Evolutionary conservation across 495 filamentous ascomycete genomes (phyloP), one percentile per base, ranked within the genome.

Genomic region (Xylaria palmicola): DNA sequence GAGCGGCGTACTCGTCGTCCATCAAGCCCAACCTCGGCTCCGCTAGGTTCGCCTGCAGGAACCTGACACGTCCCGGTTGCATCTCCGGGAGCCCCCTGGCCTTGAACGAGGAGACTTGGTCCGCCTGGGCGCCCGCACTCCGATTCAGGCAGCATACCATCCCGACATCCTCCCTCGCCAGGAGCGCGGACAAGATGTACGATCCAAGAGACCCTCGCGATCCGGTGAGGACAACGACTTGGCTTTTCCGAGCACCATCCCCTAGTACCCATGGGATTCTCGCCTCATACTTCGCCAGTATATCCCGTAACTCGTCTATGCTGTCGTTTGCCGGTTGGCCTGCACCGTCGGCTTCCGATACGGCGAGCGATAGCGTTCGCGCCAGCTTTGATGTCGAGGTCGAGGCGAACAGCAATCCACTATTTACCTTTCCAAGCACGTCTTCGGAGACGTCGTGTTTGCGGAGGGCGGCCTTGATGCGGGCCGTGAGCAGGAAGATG

Each of bases 21-120:
- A 37, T n/a, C 6, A 76, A 52, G 6, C 69, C 72, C 10, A 76
- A 64, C 13, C 60, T 41, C 12, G 64, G 51, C 29, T 68, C 51
- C 5, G 62, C 51, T 27, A 76, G 60, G 57, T 73, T 57, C 12
- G 52, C 20, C 17, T 55, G 59, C n/a, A 62, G 30, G 50, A 62
- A 62, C 9, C 1, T 45, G 32, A 36, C 57, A 17, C 57, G 47
- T 2, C 52, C 44, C 2, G 36, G 47, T 6, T 43, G 57, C 24
- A 43, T 15, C 8, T 51, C 48, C 7, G 57, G 47, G 6, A 60
- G 47, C 1, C 37, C 57, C 37, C 24, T 52, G 19, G 50, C 50
- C 26, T 55, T 40, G 30, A 54, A 62, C 26, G 50, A 47, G 15
- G 41, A 13, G 19, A 48, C 17, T 26, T 56, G 59, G 24, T 55